phyloP scores from a whole-genome alignment of 2,329 filamentous ascomycete genomes.

The Chaetomiaceae sp. region DNA sequence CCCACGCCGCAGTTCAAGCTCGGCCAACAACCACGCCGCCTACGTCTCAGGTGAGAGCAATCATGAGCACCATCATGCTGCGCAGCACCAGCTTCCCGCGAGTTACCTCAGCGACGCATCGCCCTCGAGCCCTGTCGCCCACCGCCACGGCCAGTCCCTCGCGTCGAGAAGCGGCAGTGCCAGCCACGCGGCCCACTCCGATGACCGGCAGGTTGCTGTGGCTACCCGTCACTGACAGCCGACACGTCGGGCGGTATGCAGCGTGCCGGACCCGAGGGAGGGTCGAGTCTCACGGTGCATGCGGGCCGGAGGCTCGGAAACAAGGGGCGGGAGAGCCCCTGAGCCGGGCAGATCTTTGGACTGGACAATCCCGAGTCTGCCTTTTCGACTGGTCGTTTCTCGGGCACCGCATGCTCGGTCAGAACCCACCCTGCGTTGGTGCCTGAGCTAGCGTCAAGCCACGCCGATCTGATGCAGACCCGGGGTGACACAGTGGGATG shows the following conservation, averaged over 20 bases:
- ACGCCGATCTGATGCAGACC: conserved; percentile 1
- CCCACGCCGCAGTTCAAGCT: conserved; percentile 27
- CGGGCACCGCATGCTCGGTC: not conserved
- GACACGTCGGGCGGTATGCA: not conserved
- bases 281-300: not conserved
- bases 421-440: not conserved
- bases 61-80: not conserved
- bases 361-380: no score
- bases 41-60: conserved; percentile 1
- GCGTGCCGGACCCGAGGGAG: not conserved
- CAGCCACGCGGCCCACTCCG: conserved; percentile 10
- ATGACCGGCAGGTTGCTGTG: conserved; percentile 19
- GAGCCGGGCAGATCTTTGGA: not conserved
- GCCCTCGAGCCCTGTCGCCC: not conserved
- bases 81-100: not conserved
- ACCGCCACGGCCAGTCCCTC: not conserved
- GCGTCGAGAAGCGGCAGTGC: not conserved
- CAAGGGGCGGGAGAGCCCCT: not conserved
- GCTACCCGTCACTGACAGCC: conserved; percentile 18
- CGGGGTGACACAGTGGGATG: not conserved
- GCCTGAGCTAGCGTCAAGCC: conserved; percentile 2
- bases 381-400: no score
- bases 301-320: not conserved
- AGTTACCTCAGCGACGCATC: not conserved
- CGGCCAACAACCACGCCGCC: conserved; percentile 18